phyloP scores from a whole-genome alignment of 192 early-diverging fungal genomes.

The Coemansia sp. region DNA sequence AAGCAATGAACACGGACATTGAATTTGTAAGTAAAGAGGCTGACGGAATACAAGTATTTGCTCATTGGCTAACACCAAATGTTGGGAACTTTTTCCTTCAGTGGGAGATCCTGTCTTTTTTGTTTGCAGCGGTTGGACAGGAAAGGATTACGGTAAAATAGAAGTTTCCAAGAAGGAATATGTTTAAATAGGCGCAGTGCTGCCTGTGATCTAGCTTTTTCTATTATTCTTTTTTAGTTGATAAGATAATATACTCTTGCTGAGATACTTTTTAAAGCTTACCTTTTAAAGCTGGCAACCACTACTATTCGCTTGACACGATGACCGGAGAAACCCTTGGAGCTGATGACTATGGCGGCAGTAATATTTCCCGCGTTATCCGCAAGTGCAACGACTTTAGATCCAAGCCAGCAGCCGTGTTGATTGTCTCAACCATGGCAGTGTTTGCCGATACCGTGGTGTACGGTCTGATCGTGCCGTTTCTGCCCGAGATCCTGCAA shows the following conservation, averaged over 20 bases:
- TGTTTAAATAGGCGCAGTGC: too few species aligned
- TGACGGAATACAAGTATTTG: neutral
- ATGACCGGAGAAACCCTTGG: neutral
- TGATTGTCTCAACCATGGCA: conserved; percentile 54
- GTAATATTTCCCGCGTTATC: conserved; percentile 22
- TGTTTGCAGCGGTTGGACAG: too few species aligned
- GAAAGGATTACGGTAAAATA: too few species aligned
- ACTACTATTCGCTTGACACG: neutral
- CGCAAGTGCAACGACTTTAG: conserved; percentile 45
- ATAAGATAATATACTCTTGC: neutral
- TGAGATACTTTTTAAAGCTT: neutral
- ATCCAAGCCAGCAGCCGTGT: conserved; percentile 41
- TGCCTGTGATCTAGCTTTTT: too few species aligned
- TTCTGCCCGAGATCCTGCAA: conserved; percentile 65
- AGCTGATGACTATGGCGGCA: conserved; percentile 27
- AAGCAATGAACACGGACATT: neutral
- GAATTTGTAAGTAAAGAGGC: too few species aligned
- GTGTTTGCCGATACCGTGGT: conserved; percentile 69
- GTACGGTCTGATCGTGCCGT: conserved; percentile 72
- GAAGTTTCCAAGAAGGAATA: too few species aligned
- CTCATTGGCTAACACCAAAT: neutral
- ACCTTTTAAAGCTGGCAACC: neutral
- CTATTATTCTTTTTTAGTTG: too few species aligned
- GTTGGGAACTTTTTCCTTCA: too few species aligned
- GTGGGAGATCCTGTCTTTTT: too few species aligned